A percentile compares a stretch with the other conserved stretches of the same genome.
Evolutionary conservation across 2,329 filamentous ascomycete genomes (phyloP).

Genomic region (Colletotrichum magnum): DNA sequence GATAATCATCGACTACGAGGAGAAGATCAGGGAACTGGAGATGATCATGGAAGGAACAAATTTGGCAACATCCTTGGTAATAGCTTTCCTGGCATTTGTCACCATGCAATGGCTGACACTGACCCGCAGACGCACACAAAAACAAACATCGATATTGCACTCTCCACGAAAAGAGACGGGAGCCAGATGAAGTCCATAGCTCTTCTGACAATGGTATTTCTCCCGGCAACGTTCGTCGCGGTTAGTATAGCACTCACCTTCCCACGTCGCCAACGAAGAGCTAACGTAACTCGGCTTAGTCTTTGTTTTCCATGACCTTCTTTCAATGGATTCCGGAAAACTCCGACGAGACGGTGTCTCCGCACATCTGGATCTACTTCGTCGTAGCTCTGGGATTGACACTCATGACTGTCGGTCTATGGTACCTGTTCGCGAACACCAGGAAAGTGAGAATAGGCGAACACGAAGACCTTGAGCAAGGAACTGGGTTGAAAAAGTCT

Average conservation of each 20-base stretch:
- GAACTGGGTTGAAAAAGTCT: too few relatives aligned
- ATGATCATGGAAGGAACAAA: conserved; percentile 42
- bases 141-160: background rate
- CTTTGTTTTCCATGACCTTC: conserved; percentile 1
- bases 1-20: conserved; percentile 40
- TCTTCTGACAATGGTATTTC: conserved; percentile 19
- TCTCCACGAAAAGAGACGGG: conserved; percentile 6
- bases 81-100: too few relatives aligned
- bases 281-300: too few relatives aligned
- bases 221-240: conserved; percentile 23
- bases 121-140: too few relatives aligned
- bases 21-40: conserved; percentile 35
- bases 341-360: background rate
- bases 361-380: conserved; percentile 3
- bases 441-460: too few relatives aligned
- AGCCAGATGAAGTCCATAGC: conserved; percentile 21
- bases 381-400: background rate
- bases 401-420: too few relatives aligned
- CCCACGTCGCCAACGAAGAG: too few relatives aligned
- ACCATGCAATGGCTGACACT: too few relatives aligned
- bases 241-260: too few relatives aligned
- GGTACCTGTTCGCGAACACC: too few relatives aligned
- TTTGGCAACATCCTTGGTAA: conserved; percentile 41
- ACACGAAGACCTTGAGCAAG: too few relatives aligned
- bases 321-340: background rate